Evolutionary conservation across 139 green algal genomes (phyloP).

Genomic region (Helicosporidium sp.): DNA sequence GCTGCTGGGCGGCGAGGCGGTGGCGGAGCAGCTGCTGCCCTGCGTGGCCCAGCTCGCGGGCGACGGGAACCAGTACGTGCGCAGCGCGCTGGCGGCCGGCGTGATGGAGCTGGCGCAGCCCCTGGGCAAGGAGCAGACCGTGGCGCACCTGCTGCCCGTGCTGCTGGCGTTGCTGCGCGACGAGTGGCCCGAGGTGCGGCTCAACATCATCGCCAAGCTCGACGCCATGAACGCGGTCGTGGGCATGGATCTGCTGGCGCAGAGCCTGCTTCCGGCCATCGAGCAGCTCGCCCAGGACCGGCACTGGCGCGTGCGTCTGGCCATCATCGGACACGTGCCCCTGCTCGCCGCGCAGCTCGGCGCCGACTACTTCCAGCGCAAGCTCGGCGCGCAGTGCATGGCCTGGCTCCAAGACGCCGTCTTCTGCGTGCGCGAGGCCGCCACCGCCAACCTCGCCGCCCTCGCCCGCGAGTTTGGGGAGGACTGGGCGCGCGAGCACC

Average conservation of each 20-base stretch:
- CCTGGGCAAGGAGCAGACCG: conserved; percentile 62
- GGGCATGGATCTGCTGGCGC: conserved; percentile 73
- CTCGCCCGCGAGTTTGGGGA: conserved; percentile 81
- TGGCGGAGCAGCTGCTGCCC: conserved; percentile 42
- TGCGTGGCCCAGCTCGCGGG: conserved; percentile 64
- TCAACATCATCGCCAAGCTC: conserved; percentile 97
- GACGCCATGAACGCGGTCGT: conserved; percentile 82
- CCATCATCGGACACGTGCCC: conserved; percentile 96
- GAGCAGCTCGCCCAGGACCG: conserved; percentile 84
- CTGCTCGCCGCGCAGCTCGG: conserved; percentile 58
- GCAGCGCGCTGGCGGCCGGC: conserved; percentile 69
- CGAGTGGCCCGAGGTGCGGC: conserved; percentile 79
- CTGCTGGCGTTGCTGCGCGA: conserved; percentile 89
- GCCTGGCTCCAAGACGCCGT: conserved; percentile 67
- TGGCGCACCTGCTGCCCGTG: conserved; percentile 81
- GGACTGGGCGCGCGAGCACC: conserved; percentile 74
- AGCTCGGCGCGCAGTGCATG: conserved; percentile 86
- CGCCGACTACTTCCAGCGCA: conserved; percentile 43
- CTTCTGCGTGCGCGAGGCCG: conserved; percentile 74
- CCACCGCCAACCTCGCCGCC: conserved; percentile 63
- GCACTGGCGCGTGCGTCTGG: conserved; percentile 92
- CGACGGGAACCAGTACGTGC: conserved; percentile 76
- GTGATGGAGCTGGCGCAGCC: conserved; percentile 88
- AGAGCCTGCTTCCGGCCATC: conserved; percentile 87
- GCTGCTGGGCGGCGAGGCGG: conserved; percentile 30